A percentile compares a stretch with the other conserved stretches of the same genome.
Evolutionary conservation across 2,329 filamentous ascomycete species (phyloP).

Genomic region (Mycosphaerella arachidis): DNA sequence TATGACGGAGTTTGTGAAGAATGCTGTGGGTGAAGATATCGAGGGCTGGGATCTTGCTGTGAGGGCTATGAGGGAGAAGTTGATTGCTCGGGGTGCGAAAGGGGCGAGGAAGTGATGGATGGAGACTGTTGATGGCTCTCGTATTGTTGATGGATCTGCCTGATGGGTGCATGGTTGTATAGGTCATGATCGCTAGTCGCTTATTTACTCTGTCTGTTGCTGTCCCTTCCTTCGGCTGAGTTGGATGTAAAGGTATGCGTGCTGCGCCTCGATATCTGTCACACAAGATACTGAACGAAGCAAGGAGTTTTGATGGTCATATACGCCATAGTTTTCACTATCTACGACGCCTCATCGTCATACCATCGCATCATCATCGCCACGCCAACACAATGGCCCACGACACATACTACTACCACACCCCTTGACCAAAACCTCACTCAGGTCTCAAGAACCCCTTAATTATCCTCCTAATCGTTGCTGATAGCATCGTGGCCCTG

Average conservation of each 20-base stretch:
- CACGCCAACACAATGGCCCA: too few species aligned
- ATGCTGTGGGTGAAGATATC: slow-evolving; percentile 46
- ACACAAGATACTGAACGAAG: too few species aligned
- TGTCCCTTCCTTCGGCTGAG: not conserved
- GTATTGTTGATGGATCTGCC: not conserved
- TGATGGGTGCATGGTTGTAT: not conserved
- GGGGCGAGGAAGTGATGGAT: slow-evolving; percentile 23
- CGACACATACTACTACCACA: too few species aligned
- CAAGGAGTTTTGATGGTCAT: too few species aligned
- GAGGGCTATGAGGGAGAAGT: slow-evolving; percentile 39
- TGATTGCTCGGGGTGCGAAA: slow-evolving; percentile 45
- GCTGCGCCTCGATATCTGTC: too few species aligned
- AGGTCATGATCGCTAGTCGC: not conserved
- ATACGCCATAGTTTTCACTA: too few species aligned
- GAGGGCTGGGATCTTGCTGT: slow-evolving; percentile 43
- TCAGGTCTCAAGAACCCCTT: too few species aligned
- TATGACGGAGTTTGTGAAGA: slow-evolving; percentile 64
- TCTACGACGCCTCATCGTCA: too few species aligned
- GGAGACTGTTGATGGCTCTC: slow-evolving; percentile 1
- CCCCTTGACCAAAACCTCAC: too few species aligned
- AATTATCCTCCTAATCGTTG: too few species aligned
- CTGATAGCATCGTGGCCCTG: too few species aligned
- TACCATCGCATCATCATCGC: too few species aligned
- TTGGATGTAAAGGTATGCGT: not conserved
- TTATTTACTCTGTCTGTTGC: not conserved